Conservation (phyloP, 2,329 filamentous ascomycete species). For the Lasiodiplodia hormozganensis region DNA sequence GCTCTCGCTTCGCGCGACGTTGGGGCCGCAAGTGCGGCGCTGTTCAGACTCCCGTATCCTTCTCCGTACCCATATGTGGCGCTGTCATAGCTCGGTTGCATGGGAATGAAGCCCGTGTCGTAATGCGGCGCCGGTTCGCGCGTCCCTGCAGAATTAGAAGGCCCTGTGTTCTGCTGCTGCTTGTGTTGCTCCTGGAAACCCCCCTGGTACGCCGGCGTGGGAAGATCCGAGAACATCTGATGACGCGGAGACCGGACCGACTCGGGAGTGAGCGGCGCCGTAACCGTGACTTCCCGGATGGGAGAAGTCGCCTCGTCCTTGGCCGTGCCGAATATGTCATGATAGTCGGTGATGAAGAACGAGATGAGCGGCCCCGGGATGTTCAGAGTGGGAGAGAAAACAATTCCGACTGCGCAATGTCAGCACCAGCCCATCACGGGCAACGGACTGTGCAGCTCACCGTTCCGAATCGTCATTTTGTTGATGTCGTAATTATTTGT, state of each 20-base stretch:
- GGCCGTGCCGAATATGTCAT: conserved; percentile 79
- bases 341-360: conserved; percentile 89
- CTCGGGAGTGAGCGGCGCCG: conserved; percentile 56
- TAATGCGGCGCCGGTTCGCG: conserved; percentile 38
- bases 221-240: conserved; percentile 71
- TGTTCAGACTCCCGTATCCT: conserved; percentile 45
- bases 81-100: conserved; percentile 58
- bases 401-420: conserved; percentile 75
- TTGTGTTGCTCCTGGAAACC: conserved; percentile 49
- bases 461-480: conserved; percentile 97
- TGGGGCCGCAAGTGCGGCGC: conserved; percentile 35
- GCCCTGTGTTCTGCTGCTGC: conserved; percentile 32
- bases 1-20: conserved; percentile 41
- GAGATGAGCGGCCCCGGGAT: conserved; percentile 95
- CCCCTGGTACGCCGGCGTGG: conserved; percentile 68
- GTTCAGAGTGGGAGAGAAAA: conserved; percentile 96
- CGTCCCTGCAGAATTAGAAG: conserved; percentile 17
- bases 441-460: conserved; percentile 37
- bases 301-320: conserved; percentile 61
- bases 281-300: conserved; percentile 55
- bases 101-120: conserved; percentile 60
- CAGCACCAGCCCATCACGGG: not conserved
- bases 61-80: conserved; percentile 37
- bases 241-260: conserved; percentile 69
- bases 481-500: conserved; percentile 89